Base-by-base conservation (phyloP, 2,329 filamentous ascomycete species). In the Akanthomyces lecanii region DNA sequence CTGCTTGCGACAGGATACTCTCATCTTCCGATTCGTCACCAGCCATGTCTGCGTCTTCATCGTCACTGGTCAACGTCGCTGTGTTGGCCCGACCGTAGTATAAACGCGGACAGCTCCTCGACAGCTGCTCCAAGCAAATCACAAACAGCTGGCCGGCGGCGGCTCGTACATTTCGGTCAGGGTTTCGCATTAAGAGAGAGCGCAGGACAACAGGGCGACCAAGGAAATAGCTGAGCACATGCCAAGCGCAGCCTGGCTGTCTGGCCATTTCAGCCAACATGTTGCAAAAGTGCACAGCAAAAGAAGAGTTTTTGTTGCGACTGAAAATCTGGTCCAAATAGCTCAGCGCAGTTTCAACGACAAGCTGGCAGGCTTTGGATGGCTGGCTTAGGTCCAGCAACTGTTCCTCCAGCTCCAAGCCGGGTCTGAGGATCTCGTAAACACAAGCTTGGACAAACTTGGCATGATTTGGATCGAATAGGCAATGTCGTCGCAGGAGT, bases 251-350 rank as follows among this genome's bases (percentile, higher is more conserved):
- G 59, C 79, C 69, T 25, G 79, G 76, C 65, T 83, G 85, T 21
- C 75, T 69, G 48, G 85, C 81, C 42, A 84, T 78, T 23, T 77
- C 77, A 14, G 77, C 74, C 2, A 82, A 67, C 33, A 85, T 77
- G 2, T 72, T 71, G 57, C 85, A 78, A 59, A 89, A 84, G 10
- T 75, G 72, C 1, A 82, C 79, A 44, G 90, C 87, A 48, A 89
- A 84, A 0, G 86, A 82, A 2, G 84, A 71, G 47, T 92, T 89
- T 72, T 89, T 91, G 4, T 85, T 82, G 63, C 91, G 85, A 52
- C 89, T 85, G 14, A 90, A 83, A 48, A 96, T 81, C 70, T 94
- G 89, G 67, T 93, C 89, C 44, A 96, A 76, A 67, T 94, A 90
- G 57, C 83, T 80, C 3, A 90, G 71, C 1, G 83, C 78, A 65